Evolutionary conservation across 345 rosid genomes (phyloP), one percentile per base, ranked within the genome.

Genomic region (Carallia pectinifolia): DNA sequence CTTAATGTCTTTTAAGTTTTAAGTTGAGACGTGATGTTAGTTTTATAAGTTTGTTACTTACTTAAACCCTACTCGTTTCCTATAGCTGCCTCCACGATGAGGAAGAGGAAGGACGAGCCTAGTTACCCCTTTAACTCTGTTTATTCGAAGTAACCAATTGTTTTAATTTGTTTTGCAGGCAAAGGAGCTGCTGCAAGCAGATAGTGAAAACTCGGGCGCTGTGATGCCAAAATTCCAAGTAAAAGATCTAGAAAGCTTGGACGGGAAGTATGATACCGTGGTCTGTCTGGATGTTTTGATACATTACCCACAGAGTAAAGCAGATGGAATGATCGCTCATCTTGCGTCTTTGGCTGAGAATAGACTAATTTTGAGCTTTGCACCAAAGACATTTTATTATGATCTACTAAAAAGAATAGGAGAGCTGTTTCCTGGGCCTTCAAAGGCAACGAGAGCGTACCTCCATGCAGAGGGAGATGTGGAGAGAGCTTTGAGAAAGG

Each of bases 391-490:
- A 0, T 82, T 95, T 68, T 95, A 91, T 71, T 95, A 90, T 47
- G 86, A 87, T 77, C 64, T 87, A 61, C 79, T 91, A 29, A 95
- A 95, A 81, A 84, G 97, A 61, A 79, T 86, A 7, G 97, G 99
- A 5, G 97, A 95, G 86, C 82, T 95, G 83, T 92, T 91, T 77
- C 99, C 97, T 0, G 97, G 97, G 69, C 99, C 99, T 60, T 95
- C 97, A 9, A 95, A 92, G 86, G 99, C 97, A 16, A 95, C 97
- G 0, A 85, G 97, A 73, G 99, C 97, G 1, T 92, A 94, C 70
- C 86, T 90, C 62, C 99, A 92, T 10, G 72, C 99, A 0, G 99
- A 95, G 77, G 97, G 90, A 0, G 97, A 91, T 80, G 90, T 92
- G 1, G 97, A 95, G 85, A 81, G 82, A 60, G 97, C 97, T 0